phyloP scores from a whole-genome alignment of 768 basidiomycete species.

The Imleria badia region DNA sequence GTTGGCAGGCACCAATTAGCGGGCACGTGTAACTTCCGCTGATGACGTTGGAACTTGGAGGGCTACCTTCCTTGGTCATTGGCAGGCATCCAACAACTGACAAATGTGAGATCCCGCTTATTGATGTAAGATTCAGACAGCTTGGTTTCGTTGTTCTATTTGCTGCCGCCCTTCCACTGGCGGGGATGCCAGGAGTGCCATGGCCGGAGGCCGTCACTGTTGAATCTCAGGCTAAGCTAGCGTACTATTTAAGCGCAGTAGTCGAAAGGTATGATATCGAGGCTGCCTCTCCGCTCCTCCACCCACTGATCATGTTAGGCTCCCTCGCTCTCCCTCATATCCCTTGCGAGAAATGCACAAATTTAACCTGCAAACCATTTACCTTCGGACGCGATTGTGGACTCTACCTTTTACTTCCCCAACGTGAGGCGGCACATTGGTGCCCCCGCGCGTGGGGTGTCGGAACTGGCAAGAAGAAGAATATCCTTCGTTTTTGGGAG shows the following conservation, averaged over 20 bases:
- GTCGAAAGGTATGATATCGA: background rate
- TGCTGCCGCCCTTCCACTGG: too few relatives aligned
- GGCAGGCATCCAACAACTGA: background rate
- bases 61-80: background rate
- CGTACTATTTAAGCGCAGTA: background rate
- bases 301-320: background rate
- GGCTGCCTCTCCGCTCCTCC: background rate
- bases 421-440: too few relatives aligned
- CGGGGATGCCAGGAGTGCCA: background rate
- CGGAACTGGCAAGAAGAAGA: conserved; percentile 5
- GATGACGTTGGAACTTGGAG: too few relatives aligned
- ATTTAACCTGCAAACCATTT: too few relatives aligned
- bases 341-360: background rate
- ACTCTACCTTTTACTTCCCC: too few relatives aligned
- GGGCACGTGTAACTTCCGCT: background rate
- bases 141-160: background rate
- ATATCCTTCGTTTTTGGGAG: background rate
- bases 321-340: background rate
- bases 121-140: background rate
- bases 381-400: too few relatives aligned
- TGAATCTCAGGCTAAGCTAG: too few relatives aligned
- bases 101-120: too few relatives aligned
- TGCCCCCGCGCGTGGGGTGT: background rate
- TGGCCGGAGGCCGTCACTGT: background rate
- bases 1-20: background rate